Evolutionary conservation across 345 rosid genomes (phyloP).

Genomic region (Melaleuca alternifolia): DNA sequence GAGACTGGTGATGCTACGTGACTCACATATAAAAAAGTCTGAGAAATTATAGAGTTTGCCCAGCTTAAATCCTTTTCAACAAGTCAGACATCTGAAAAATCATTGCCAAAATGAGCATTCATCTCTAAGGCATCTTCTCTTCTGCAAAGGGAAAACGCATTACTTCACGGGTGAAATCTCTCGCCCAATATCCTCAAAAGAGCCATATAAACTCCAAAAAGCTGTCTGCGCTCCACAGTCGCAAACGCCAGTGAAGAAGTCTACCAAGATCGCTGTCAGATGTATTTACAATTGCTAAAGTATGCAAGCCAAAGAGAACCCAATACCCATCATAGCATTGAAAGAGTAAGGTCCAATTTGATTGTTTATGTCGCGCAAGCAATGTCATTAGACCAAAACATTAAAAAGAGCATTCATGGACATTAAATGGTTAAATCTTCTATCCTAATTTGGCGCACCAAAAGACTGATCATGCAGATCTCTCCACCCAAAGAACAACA

Average conservation of each 20-base stretch:
- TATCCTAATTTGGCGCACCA: conserved; percentile 22
- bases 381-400: conserved; percentile 23
- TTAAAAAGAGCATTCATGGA: conserved; percentile 25
- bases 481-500: conserved; percentile 23
- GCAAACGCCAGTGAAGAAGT: background rate
- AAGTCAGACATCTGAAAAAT: conserved; percentile 13
- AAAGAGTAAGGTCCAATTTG: conserved; percentile 22
- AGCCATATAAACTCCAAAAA: background rate
- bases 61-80: conserved; percentile 18
- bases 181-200: background rate
- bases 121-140: conserved; percentile 10
- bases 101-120: conserved; percentile 14
- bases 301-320: conserved; percentile 9
- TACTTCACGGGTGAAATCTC: background rate
- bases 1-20: no score
- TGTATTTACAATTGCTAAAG: conserved; percentile 13
- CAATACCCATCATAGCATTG: conserved; percentile 19
- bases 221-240: background rate
- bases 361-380: conserved; percentile 29
- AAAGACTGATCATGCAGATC: conserved; percentile 14
- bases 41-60: conserved; percentile 12
- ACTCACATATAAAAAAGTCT: background rate
- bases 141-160: background rate
- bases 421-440: conserved; percentile 17
- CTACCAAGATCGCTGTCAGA: background rate